Conservation (phyloP, 371 early-diverging fungal species). For the Parasitella parasitica region DNA sequence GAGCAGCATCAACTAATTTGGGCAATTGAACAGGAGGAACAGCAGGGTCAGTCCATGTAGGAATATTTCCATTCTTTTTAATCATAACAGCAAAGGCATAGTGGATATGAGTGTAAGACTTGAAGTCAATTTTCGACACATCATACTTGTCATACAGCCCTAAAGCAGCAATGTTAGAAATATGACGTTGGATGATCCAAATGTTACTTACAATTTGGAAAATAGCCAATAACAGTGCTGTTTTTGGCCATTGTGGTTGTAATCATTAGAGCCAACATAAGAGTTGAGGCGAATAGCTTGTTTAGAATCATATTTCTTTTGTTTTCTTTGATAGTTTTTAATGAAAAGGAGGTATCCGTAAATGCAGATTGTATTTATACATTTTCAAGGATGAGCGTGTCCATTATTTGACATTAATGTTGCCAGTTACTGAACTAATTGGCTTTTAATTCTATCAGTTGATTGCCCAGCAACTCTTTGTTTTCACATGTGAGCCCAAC, state of each 20-base stretch:
- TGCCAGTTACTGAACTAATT: not conserved
- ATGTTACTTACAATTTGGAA: conserved; percentile 36
- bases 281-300: not conserved
- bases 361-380: not conserved
- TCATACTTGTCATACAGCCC: conserved; percentile 35
- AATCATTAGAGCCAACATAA: not conserved
- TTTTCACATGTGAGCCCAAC: not conserved
- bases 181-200: not conserved
- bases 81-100: conserved; percentile 49
- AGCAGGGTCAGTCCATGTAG: conserved; percentile 32
- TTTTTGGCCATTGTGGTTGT: not conserved
- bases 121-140: not conserved
- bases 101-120: conserved; percentile 59
- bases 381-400: not conserved
- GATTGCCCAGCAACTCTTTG: not conserved
- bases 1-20: conserved; percentile 48
- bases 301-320: not conserved
- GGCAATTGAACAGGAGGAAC: conserved; percentile 24
- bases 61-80: conserved; percentile 23
- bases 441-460: not conserved
- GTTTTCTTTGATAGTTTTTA: too few relatives aligned
- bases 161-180: not conserved
- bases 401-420: not conserved
- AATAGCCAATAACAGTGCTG: conserved; percentile 37
- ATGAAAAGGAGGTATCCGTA: not conserved